Evolutionary conservation across 2,329 filamentous ascomycete genomes (phyloP), one percentile per base, ranked within the genome.

Genomic region (Cordyceps fumosorosea): DNA sequence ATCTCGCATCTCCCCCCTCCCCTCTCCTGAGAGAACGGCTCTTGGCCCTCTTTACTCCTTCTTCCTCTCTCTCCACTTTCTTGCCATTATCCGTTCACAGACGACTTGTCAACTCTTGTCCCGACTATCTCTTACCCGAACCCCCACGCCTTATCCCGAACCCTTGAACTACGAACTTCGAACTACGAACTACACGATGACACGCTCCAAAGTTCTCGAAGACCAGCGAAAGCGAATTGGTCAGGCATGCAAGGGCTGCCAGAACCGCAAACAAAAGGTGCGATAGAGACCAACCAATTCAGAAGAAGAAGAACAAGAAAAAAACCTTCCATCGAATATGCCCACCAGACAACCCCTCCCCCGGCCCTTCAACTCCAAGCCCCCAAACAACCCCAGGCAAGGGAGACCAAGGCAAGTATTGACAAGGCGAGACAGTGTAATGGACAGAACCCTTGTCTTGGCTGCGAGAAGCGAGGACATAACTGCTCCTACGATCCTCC

Each of bases 231-330:
- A 85, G 73, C 81, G 86, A 67, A 88, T 81, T 57, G 82, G 83
- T 29, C 81, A 84, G 67, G 86, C 86, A 47, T 89, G 86, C 71
- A 82, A 86, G 65, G 82, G 78, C 65, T 89, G 86, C 75, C 88
- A 86, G 73, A 79, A 80, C 64, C 80, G 85, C 65, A 89, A 89
- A 72, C 85, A 88, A 74, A 89, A 88, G 78, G 86, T 85, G 32
- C 32, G 32, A 34, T 34, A 34, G 32, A 34, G 32, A 34, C 11
- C 6, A 6, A 29, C 3, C 26, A 29, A 29, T 6, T 29, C 26
- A 6, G 26, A 29, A 29, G 26, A 29, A 29, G 26, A 6, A 6
- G 26, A 29, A n/a, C n/a, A 6, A 6, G 3, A 29, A 29, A 6
- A 3, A 3, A 29, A 6, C 26, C 26, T 6, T 29, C 26, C 26